Evolutionary conservation across 2,329 filamentous ascomycete genomes (phyloP), one percentile per base, ranked within the genome.

Genomic region (Cladosporium velox): DNA sequence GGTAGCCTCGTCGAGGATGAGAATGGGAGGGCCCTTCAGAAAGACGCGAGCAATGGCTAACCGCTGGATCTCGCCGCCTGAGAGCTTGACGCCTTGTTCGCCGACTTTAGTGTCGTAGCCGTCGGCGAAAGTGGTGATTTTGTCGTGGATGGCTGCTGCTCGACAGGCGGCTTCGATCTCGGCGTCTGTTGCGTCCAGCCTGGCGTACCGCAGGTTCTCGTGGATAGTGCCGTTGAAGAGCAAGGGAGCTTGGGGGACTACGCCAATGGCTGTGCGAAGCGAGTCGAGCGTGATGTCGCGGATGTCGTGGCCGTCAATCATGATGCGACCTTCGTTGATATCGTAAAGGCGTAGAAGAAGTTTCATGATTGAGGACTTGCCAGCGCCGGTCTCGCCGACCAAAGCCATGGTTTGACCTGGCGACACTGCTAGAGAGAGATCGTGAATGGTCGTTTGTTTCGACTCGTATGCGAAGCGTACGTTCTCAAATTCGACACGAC

Each of bases 61-160:
- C 5, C 92, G 86, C 75, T 96, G 92, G n/a, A 91, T 86, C 75
- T 96, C 92, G 0, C 92, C 92, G n/a, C 91, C 90, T 12, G 90
- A 92, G 1, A 96, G 80, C 74, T 91, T 92, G 58, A 90, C 89
- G 4, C 92, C 92, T 32, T 86, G 86, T 73, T 94, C 91, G 1
- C 92, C 92, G 1, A 95, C 91, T 10, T 85, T 78, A 0, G 91
- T 92, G 4, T 90, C 84, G 73, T 93, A 93, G 1, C 87, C 86
- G 80, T 91, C 80, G 0, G 85, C 80, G 70, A 90, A 89, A 1
- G 76, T 79, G 62, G 84, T 73, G 66, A 90, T 89, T 69, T 88
- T 87, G 64, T 89, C 85, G 74, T 91, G 88, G 30, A 91, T 85
- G 1, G 84, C 83, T 2, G 88, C 88, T 0, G 84, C 83, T 65